phyloP scores from a whole-genome alignment of 345 rosid genomes.

The Carallia pectinifolia region DNA sequence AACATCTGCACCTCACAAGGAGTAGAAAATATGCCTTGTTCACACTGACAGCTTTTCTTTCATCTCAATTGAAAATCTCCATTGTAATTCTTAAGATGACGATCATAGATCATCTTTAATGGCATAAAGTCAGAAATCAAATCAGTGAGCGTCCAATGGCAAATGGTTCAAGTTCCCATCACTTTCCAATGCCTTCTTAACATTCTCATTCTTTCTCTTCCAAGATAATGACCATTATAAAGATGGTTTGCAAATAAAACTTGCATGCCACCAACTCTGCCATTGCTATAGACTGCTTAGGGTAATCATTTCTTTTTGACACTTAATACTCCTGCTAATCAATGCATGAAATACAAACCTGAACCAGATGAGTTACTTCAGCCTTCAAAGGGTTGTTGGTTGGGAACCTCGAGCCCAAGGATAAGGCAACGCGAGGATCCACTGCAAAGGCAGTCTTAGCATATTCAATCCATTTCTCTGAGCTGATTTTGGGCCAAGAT shows the following conservation, averaged over 20 bases:
- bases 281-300: background rate
- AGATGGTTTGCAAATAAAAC: background rate
- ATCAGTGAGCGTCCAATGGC: background rate
- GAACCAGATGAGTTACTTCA: slow-evolving; percentile 87
- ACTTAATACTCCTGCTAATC: background rate
- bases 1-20: too few relatives aligned
- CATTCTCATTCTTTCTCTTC: background rate
- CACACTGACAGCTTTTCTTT: too few relatives aligned
- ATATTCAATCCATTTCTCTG: slow-evolving; percentile 87
- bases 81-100: background rate
- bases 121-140: background rate
- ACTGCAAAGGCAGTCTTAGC: slow-evolving; percentile 86
- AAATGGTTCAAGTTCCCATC: too few relatives aligned
- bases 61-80: background rate
- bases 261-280: background rate
- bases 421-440: slow-evolving; percentile 84
- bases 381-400: slow-evolving; percentile 64
- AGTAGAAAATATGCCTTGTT: too few relatives aligned
- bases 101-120: background rate
- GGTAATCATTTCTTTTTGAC: background rate
- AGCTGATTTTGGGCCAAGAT: slow-evolving; percentile 59
- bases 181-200: background rate
- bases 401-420: slow-evolving; percentile 80
- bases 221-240: background rate
- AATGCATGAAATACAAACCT: slow-evolving; percentile 47